Evolutionary conservation across 305 asterid genomes (phyloP).

Genomic region (Solanum hybrid): DNA sequence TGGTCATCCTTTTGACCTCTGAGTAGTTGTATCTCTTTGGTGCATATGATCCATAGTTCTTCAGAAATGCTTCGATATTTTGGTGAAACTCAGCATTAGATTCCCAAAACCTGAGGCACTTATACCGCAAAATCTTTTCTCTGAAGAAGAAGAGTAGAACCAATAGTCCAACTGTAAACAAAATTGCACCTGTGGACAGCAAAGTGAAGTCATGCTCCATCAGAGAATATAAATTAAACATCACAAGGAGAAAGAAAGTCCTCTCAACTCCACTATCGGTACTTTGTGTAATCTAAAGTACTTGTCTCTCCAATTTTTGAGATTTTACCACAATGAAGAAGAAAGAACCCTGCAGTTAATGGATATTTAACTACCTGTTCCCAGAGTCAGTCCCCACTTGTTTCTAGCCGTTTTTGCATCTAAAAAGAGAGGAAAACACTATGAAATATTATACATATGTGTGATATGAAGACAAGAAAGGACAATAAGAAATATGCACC

Average conservation of each 20-base stretch:
- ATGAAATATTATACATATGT: background rate
- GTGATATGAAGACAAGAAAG: background rate
- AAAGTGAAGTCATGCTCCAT: background rate
- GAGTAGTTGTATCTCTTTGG: slow-evolving; percentile 7
- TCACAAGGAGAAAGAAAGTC: background rate
- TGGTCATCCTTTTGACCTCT: slow-evolving; percentile 5
- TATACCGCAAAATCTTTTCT: background rate
- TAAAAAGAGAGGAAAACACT: background rate
- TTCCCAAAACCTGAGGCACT: background rate
- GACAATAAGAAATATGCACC: background rate
- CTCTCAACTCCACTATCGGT: background rate
- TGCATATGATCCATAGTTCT: background rate
- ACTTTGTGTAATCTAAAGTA: background rate
- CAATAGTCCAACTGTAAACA: background rate
- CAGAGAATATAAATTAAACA: background rate
- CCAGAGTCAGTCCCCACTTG: background rate
- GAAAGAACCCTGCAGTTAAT: background rate
- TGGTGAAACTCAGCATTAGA: background rate
- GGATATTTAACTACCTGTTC: background rate
- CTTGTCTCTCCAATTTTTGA: background rate
- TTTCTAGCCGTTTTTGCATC: background rate
- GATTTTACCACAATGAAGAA: background rate
- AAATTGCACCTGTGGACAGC: background rate
- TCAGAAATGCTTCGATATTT: background rate
- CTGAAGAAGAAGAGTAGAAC: background rate